These are phyloP conservation scores for Coniochaeta sp. DNA, from an alignment of 2,329 filamentous ascomycete genomes.

Conservation along the genomic window DNA sequence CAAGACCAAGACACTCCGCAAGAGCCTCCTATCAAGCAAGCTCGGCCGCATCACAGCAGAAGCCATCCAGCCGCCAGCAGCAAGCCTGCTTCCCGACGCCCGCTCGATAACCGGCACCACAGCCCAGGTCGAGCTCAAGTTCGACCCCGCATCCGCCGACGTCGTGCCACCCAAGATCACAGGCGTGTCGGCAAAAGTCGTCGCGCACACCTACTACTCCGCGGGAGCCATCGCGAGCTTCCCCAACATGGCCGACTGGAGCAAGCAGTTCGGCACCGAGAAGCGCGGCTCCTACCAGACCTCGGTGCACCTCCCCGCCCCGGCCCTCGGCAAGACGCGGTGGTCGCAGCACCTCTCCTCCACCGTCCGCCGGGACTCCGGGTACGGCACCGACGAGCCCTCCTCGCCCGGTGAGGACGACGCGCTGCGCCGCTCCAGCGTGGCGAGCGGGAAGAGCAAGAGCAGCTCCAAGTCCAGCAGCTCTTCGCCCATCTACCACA, in stretches of 20 bases:
- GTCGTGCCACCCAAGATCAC: slow-evolving; percentile 40
- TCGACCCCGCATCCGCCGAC: slow-evolving; percentile 36
- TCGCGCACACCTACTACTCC: slow-evolving; percentile 46
- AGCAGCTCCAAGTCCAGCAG: too few species aligned
- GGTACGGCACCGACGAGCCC: slow-evolving; percentile 33
- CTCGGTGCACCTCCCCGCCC: slow-evolving; percentile 32
- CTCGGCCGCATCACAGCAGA: slow-evolving; percentile 40
- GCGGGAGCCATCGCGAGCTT: slow-evolving; percentile 35
- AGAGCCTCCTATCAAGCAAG: slow-evolving; percentile 44
- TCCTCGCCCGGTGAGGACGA: slow-evolving; percentile 3
- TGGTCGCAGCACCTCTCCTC: slow-evolving; percentile 33
- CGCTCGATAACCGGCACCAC: slow-evolving; percentile 32
- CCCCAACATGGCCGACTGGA: slow-evolving; percentile 43
- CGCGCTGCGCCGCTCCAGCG: background rate
- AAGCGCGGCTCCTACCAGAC: slow-evolving; percentile 39
- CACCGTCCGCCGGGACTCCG: slow-evolving; percentile 41
- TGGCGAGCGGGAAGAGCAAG: background rate
- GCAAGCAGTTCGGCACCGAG: slow-evolving; percentile 26
- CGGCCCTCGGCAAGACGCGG: slow-evolving; percentile 23
- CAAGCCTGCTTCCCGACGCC: slow-evolving; percentile 44
- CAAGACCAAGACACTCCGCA: slow-evolving; percentile 46
- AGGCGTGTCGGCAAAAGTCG: slow-evolving; percentile 41
- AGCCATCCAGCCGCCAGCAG: slow-evolving; percentile 35
- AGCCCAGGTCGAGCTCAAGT: slow-evolving; percentile 38
- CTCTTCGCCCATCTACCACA: slow-evolving; percentile 31